Conservation (phyloP, 2,329 filamentous ascomycete species). For the Epichloe scottii region DNA sequence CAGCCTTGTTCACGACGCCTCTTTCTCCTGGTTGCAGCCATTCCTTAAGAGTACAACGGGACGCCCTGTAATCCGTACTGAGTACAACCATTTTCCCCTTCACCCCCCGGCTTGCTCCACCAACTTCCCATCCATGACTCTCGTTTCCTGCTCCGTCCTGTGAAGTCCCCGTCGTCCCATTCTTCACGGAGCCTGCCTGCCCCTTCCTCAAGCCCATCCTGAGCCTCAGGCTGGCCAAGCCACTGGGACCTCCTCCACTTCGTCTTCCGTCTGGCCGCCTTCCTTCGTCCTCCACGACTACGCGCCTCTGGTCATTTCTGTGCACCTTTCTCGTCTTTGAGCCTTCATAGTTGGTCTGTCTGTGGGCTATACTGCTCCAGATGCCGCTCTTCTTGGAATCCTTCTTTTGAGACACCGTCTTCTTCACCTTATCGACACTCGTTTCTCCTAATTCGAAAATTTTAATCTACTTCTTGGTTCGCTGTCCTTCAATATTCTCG, state of each 20-base stretch:
- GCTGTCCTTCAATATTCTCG: constrained; percentile 1
- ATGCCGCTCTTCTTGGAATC: constrained; percentile 16
- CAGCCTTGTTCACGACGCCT: not conserved
- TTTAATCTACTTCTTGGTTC: constrained; percentile 19
- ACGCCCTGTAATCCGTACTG: too few species aligned
- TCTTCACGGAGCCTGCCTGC: not conserved
- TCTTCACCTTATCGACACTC: constrained; percentile 19
- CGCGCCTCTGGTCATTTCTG: constrained; percentile 3
- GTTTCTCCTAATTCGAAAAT: constrained; percentile 21
- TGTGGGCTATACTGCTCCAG: constrained; percentile 13
- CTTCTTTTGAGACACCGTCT: constrained; percentile 14
- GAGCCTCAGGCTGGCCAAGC: constrained; percentile 7
- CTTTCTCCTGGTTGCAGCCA: not conserved
- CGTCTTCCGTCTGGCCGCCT: constrained; percentile 6
- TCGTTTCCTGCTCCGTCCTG: too few species aligned
- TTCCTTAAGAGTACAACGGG: not conserved
- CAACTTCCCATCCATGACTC: not conserved
- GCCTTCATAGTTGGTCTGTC: constrained; percentile 15
- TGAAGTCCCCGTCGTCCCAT: too few species aligned
- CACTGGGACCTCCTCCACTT: constrained; percentile 7
- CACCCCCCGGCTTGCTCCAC: constrained; percentile 1
- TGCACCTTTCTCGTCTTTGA: constrained; percentile 11
- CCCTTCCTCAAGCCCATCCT: not conserved
- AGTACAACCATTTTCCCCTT: not conserved
- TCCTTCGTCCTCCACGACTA: constrained; percentile 6